Base-by-base conservation (phyloP, 2,329 filamentous ascomycete genomes). In the Trichoderma guizhouense region DNA sequence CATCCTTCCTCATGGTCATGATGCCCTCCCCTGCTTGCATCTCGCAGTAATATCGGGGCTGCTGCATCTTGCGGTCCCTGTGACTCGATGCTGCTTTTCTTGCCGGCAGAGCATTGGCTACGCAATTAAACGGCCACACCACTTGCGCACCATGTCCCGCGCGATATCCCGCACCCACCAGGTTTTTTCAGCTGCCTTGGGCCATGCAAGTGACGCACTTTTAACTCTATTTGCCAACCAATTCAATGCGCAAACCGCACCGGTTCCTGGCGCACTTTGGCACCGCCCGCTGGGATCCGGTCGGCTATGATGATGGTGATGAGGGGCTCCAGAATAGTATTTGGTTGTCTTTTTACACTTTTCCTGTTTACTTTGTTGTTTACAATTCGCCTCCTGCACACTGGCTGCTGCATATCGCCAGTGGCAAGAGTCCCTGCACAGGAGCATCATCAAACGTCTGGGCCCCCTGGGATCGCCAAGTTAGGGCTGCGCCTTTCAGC, bases 131-230 rank as follows among this genome's bases (percentile, higher is more conserved):
- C 36, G n/a, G 34, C 61, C 69, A 71, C 69, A 71, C 60, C 69
- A 65, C 66, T 36, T 26, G 12, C 24, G 30, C 28, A 26, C 58
- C 57, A 61, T 58, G 26, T 57, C 34, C 26, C 60, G 51, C 68
- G 32, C 65, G 53, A 68, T 68, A 43, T 58, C 65, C 65, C 53
- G 65, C 65, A 71, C 39, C 21, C 32, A 28, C 60, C 47, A 43
- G 32, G 43, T 65, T 71, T 63, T 69, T 71, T 71, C 69, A 71
- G 69, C 69, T 71, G 69, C 61, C 69, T 58, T 65, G 32, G 32
- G 2, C 36, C 69, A 65, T 51, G 61, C 61, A 57, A 71, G 58
- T 71, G 68, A 64, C 68, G 68, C 60, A 71, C 14, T 21, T 57
- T 61, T 61, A 51, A 61, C 66, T 69, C 66, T 69, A 69, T 69